Evolutionary conservation across 1,284 basidiomycete genomes (phyloP).

Genomic region (Cutaneotrichosporon cutaneum): DNA sequence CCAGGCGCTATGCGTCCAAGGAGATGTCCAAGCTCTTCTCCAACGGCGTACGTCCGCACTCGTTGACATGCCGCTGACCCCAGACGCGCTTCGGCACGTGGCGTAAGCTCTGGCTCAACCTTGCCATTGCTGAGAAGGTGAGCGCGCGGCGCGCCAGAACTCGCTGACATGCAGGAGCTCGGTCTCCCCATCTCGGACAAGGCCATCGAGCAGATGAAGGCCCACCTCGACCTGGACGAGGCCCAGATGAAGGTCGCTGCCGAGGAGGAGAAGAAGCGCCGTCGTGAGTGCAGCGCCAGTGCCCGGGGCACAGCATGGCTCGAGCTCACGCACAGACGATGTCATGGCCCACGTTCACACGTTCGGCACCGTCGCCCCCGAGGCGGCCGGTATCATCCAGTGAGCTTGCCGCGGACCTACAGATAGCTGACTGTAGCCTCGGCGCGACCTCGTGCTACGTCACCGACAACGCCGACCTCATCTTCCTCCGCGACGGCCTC

Average conservation of each 20-base stretch:
- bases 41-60: slow-evolving; percentile 61
- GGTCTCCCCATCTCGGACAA: slow-evolving; percentile 86
- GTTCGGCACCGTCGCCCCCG: slow-evolving; percentile 89
- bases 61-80: slow-evolving; percentile 6
- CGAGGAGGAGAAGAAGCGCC: slow-evolving; percentile 90
- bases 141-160: no score
- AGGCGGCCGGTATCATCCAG: slow-evolving; percentile 97
- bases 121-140: slow-evolving; percentile 88
- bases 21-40: slow-evolving; percentile 98
- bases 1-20: slow-evolving; percentile 95
- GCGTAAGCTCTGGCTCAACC: slow-evolving; percentile 93
- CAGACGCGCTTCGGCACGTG: slow-evolving; percentile 97
- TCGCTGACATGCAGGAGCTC: slow-evolving; percentile 60
- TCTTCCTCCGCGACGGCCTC: slow-evolving; percentile 87
- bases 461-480: slow-evolving; percentile 97
- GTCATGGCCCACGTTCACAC: slow-evolving; percentile 99
- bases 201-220: slow-evolving; percentile 91
- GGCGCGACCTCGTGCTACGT: slow-evolving; percentile 99
- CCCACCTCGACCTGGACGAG: slow-evolving; percentile 83
- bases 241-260: slow-evolving; percentile 91
- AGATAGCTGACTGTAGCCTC: slow-evolving; percentile 59
- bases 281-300: slow-evolving; percentile 56
- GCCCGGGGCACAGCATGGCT: background rate
- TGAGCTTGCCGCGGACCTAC: slow-evolving; percentile 53
- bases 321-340: slow-evolving; percentile 60